Conservation (phyloP, 1,284 basidiomycete genomes). For the Moesziomyces globuligerus region DNA sequence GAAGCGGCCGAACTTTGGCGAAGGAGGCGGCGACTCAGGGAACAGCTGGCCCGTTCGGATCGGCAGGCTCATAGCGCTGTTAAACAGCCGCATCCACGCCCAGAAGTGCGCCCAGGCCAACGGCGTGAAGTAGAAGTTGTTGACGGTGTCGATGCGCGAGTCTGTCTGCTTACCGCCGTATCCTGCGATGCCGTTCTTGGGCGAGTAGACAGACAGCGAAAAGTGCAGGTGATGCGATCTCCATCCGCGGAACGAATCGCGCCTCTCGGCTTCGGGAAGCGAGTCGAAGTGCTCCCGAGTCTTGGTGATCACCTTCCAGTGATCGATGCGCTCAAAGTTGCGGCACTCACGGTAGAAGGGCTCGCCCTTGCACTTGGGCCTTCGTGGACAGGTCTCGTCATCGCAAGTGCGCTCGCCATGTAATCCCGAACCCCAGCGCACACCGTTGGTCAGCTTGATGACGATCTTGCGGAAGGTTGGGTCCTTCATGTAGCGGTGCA, state of each 20-base stretch:
- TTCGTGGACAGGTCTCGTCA: slow-evolving; percentile 73
- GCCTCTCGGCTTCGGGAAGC: slow-evolving; percentile 52
- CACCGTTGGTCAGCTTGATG: slow-evolving; percentile 80
- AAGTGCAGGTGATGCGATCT: slow-evolving; percentile 95
- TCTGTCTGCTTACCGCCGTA: slow-evolving; percentile 23
- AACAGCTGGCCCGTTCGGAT: slow-evolving; percentile 87
- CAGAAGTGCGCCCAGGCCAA: slow-evolving; percentile 89
- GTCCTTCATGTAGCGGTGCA: slow-evolving; percentile 54
- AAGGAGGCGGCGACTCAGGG: slow-evolving; percentile 76
- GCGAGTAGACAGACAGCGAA: slow-evolving; percentile 83
- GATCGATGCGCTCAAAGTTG: slow-evolving; percentile 82
- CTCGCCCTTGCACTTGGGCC: slow-evolving; percentile 72
- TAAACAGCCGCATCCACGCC: slow-evolving; percentile 89
- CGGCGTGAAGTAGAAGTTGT: slow-evolving; percentile 87
- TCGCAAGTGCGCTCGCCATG: slow-evolving; percentile 85
- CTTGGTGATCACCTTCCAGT: slow-evolving; percentile 80
- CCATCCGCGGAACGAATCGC: slow-evolving; percentile 87
- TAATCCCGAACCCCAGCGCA: slow-evolving; percentile 90
- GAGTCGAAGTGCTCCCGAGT: slow-evolving; percentile 70
- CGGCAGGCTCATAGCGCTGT: slow-evolving; percentile 80
- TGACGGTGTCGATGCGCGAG: slow-evolving; percentile 66
- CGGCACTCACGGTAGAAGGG: slow-evolving; percentile 83
- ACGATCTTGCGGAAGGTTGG: slow-evolving; percentile 58
- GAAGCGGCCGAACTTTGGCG: slow-evolving; percentile 89
- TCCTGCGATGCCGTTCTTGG: slow-evolving; percentile 60